Base-by-base conservation (phyloP, 2,329 filamentous ascomycete species). In the Pseudophaeomoniella oleicola region DNA sequence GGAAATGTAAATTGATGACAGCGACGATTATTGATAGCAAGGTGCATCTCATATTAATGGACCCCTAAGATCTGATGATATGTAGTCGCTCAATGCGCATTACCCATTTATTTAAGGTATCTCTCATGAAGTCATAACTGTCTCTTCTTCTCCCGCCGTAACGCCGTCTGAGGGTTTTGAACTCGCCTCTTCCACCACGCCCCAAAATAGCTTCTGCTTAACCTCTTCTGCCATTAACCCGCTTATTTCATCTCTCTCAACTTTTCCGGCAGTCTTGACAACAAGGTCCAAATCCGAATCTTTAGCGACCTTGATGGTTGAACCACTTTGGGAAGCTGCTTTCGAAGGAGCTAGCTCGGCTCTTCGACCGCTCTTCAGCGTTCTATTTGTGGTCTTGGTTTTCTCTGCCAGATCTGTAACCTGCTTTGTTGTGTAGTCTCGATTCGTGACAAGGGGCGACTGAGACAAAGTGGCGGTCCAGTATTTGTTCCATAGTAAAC, bases 401-500 rank as follows among this genome's bases (percentile, higher is more conserved):
- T 94, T 94, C 45, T 76, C 74, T 30, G 81, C 81, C 31, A 96
- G 67, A 56, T 98, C 90, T 34, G 78, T 66, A 60, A 98, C 90
- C 59, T 94, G 87, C 58, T 87, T 90, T 50, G 81, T 93, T 36
- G 79, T 81, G 54, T 87, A 98, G 48, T 94, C 88, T 44, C 87
- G 81, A 53, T 94, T 96, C 38, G 84, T 86, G 49, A 93, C 78
- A 3, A 94, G 71, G 15, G 88, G 87, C 48, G 78, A 90, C 49
- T 93, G 84, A 19, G 85, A 92, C 14, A 98, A 72, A 4, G 90
- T 98, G 52, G 92, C 83, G 19, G 94, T 87, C 90, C 86, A 94
- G 67, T 98, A 98, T 60, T 96, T 96, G 66, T 94, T 94, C 90
- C 90, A 96, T 18, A 98, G 67, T 36, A 85, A 71, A 51, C 92